Conservation (phyloP, 257 asterid genomes). For the Salvia splendens region DNA sequence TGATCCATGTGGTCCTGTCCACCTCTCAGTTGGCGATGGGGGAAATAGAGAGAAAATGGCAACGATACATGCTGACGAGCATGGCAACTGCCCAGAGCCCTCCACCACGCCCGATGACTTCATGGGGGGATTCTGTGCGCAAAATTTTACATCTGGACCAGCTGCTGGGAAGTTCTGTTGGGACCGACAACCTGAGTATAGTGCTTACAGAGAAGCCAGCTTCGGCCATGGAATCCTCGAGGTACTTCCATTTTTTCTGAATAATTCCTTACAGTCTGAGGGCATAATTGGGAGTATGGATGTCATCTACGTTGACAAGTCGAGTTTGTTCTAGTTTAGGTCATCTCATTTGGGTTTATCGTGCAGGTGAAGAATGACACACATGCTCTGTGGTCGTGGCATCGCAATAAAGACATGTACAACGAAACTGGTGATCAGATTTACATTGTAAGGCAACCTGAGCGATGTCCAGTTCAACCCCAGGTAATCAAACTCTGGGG, state of each 20-base stretch:
- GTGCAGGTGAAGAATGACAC: slow-evolving; percentile 82
- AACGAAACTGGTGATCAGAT: slow-evolving; percentile 69
- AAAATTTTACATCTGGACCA: slow-evolving; percentile 81
- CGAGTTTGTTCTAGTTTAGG: neutral
- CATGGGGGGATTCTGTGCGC: slow-evolving; percentile 89
- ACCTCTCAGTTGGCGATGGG: slow-evolving; percentile 89
- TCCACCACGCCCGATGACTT: slow-evolving; percentile 62
- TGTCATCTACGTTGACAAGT: neutral
- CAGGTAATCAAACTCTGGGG: slow-evolving; percentile 50
- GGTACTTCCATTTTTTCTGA: slow-evolving; percentile 40
- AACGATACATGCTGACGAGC: slow-evolving; percentile 64
- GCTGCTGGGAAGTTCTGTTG: slow-evolving; percentile 92
- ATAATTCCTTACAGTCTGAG: neutral
- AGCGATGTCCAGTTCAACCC: slow-evolving; percentile 51
- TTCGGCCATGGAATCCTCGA: slow-evolving; percentile 93
- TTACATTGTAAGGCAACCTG: slow-evolving; percentile 80
- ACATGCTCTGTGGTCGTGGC: slow-evolving; percentile 97
- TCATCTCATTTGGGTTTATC: slow-evolving; percentile 13
- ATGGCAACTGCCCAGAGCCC: slow-evolving; percentile 80
- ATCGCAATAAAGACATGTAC: slow-evolving; percentile 87
- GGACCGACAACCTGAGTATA: slow-evolving; percentile 88
- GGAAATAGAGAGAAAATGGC: slow-evolving; percentile 95
- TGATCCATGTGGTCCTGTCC: slow-evolving; percentile 85
- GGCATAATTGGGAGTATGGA: no score
- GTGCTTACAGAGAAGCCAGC: slow-evolving; percentile 88